Evolutionary conservation across 192 early-diverging fungal genomes (phyloP).

Genomic region (Coemansia sp.): DNA sequence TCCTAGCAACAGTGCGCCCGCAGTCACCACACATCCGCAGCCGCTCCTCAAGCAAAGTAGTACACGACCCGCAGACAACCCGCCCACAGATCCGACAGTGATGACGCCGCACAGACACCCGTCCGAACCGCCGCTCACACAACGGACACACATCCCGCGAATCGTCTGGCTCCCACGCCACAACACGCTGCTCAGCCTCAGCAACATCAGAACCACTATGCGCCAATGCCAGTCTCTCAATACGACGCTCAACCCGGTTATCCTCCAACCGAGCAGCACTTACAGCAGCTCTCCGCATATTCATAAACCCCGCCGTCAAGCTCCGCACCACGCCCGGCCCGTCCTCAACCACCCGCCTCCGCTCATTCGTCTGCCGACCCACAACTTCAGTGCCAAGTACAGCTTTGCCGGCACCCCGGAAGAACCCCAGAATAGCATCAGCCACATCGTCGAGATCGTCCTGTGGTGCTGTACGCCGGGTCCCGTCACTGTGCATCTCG

Average conservation of each 20-base stretch:
- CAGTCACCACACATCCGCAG: constrained; percentile 65
- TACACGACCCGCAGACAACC: constrained; percentile 64
- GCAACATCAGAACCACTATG: constrained; percentile 18
- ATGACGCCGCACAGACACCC: constrained; percentile 66
- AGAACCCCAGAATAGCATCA: constrained; percentile 49
- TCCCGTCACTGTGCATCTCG: constrained; percentile 31
- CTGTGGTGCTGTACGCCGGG: constrained; percentile 17
- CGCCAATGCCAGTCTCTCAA: constrained; percentile 64
- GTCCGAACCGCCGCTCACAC: constrained; percentile 47
- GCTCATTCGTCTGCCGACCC: constrained; percentile 50
- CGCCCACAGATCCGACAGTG: constrained; percentile 76
- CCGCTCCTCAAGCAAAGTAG: constrained; percentile 16
- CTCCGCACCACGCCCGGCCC: constrained; percentile 56
- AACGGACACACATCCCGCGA: constrained; percentile 22
- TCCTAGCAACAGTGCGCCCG: constrained; percentile 59
- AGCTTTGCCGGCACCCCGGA: constrained; percentile 35
- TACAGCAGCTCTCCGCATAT: constrained; percentile 57
- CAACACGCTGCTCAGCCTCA: constrained; percentile 47
- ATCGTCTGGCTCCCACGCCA: constrained; percentile 41
- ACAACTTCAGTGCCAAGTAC: constrained; percentile 24
- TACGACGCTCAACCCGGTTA: constrained; percentile 72
- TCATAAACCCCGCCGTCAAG: constrained; percentile 58
- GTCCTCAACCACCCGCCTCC: constrained; percentile 49
- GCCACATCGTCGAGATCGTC: constrained; percentile 42
- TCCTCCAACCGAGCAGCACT: constrained; percentile 67